Evolutionary conservation across 345 rosid species (phyloP).

Genomic region (Eutrema yunnanense): DNA sequence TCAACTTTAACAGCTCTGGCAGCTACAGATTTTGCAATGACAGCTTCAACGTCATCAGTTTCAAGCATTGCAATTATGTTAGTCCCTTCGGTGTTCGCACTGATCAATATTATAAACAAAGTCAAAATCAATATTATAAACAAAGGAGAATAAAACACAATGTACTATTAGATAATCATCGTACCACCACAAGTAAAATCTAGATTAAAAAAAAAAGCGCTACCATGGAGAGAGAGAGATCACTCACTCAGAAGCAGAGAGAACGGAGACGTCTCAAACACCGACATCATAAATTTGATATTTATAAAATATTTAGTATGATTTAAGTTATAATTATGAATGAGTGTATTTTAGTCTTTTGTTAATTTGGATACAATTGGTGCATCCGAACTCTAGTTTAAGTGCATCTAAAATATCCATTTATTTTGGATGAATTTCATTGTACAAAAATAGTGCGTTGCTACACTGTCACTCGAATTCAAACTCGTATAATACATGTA

Average conservation of each 20-base stretch:
- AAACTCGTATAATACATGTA: too few species aligned
- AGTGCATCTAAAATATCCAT: too few species aligned
- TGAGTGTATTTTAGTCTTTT: too few species aligned
- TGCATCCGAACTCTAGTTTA: too few species aligned
- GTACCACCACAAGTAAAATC: not conserved
- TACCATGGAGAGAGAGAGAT: not conserved
- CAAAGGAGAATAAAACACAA: not conserved
- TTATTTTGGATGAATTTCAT: too few species aligned
- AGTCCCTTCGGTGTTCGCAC: conserved; percentile 29
- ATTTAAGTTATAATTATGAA: too few species aligned
- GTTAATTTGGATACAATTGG: too few species aligned
- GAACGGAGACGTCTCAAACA: conserved; percentile 46
- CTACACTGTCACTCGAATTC: too few species aligned
- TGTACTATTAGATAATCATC: not conserved
- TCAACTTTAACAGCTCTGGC: conserved; percentile 63
- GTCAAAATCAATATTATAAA: not conserved
- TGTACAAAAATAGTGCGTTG: too few species aligned
- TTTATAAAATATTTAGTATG: too few species aligned
- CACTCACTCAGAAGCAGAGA: conserved; percentile 36
- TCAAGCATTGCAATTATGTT: conserved; percentile 11
- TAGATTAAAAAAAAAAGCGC: not conserved
- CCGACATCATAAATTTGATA: conserved; percentile 11
- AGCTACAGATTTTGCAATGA: conserved; percentile 51
- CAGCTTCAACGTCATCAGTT: conserved; percentile 34
- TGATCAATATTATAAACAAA: not conserved